phyloP scores from a whole-genome alignment of 1,139 yeast species.

The Kurtzmaniella quercitrusa region DNA sequence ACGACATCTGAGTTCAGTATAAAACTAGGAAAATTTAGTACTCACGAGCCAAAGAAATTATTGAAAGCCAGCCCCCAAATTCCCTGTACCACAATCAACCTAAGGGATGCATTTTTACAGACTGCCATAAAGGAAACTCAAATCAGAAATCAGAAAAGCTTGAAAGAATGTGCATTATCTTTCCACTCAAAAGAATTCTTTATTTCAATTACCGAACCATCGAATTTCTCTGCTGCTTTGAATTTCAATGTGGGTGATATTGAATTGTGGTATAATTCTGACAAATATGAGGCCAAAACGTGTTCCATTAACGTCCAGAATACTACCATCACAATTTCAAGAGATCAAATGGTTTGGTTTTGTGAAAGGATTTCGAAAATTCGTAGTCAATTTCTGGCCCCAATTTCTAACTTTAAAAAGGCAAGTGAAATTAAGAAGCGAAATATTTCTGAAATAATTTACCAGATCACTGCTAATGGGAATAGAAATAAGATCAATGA shows the following conservation, averaged over 20 bases:
- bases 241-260: constrained; percentile 22
- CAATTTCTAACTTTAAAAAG: constrained; percentile 17
- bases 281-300: constrained; percentile 18
- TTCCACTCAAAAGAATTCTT: constrained; percentile 28
- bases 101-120: constrained; percentile 38
- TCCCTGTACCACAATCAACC: constrained; percentile 22
- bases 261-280: constrained; percentile 41
- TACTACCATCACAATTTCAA: constrained; percentile 28
- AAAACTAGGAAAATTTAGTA: constrained; percentile 37
- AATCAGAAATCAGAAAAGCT: constrained; percentile 1
- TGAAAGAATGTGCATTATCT: constrained; percentile 20
- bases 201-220: constrained; percentile 21
- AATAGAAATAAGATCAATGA: constrained; percentile 57
- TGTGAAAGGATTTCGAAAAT: constrained; percentile 21
- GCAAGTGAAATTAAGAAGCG: constrained; percentile 13
- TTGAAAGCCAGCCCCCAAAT: constrained; percentile 14
- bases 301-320: constrained; percentile 33
- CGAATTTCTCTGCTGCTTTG: constrained; percentile 19
- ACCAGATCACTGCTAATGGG: constrained; percentile 61
- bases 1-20: constrained; percentile 47
- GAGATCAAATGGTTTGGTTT: constrained; percentile 36
- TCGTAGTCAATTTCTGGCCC: constrained; percentile 15
- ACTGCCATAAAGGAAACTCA: constrained; percentile 15
- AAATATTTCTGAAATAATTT: constrained; percentile 40
- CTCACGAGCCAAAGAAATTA: constrained; percentile 14